Percentiles rank a stretch among this genome's conserved stretches.
These are phyloP conservation scores for Venturia aucupariae DNA, from an alignment of 2,329 filamentous ascomycete genomes.

Conservation along the genomic window DNA sequence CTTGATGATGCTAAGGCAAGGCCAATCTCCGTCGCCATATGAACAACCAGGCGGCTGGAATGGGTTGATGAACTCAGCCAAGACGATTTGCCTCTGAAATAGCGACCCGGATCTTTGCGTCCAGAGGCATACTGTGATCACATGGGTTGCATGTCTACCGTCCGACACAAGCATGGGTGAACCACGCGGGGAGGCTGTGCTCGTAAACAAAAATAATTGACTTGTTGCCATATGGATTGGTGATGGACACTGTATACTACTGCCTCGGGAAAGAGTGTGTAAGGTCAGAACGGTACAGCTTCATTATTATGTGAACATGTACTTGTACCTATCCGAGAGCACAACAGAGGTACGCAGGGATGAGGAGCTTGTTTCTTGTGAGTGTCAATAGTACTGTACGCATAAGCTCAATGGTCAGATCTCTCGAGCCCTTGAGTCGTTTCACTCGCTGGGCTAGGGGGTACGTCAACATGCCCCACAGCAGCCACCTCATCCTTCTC, in stretches of 20 bases:
- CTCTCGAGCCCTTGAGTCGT: not conserved
- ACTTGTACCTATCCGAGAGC: not conserved
- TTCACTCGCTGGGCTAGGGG: not conserved
- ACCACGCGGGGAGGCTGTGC: not conserved
- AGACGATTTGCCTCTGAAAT: not conserved
- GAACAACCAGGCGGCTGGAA: not conserved
- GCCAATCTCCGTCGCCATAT: not conserved
- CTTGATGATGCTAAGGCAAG: too few species aligned
- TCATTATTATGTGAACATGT: not conserved
- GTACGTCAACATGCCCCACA: not conserved
- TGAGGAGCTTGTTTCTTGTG: not conserved
- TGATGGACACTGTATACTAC: too few species aligned
- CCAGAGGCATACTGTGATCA: not conserved
- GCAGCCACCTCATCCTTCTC: conserved; percentile 16
- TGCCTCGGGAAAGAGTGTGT: not conserved
- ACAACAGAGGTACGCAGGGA: not conserved
- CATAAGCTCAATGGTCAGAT: not conserved
- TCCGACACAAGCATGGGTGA: not conserved
- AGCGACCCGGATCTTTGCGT: not conserved
- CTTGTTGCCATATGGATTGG: too few species aligned
- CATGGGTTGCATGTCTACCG: not conserved
- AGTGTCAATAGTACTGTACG: too few species aligned
- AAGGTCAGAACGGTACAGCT: not conserved
- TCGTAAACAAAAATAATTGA: not conserved
- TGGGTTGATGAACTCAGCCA: not conserved